Conservation (phyloP, 2,329 filamentous ascomycete genomes). For the Ophiostoma pallidulum region DNA sequence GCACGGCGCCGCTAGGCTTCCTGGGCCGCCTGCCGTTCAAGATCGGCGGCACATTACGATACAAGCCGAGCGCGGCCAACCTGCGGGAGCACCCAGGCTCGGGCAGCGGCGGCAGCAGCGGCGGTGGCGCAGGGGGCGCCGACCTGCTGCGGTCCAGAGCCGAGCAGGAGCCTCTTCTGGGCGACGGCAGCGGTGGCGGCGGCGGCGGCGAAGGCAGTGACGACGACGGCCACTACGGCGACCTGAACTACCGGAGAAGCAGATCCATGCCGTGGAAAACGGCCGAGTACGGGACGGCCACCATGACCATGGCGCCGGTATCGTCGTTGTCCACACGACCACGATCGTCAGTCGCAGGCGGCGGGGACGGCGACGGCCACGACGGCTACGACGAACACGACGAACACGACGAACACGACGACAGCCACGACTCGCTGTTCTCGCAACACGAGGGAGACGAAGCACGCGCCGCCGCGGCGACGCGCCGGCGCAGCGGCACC, state of each 20-base stretch:
- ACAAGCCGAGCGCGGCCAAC: slow-evolving; percentile 85
- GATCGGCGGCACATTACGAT: slow-evolving; percentile 70
- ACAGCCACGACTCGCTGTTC: not conserved
- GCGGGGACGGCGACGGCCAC: not conserved
- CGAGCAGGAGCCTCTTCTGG: slow-evolving; percentile 64
- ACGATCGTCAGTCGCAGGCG: no score
- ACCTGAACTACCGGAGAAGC: no score
- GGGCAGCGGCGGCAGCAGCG: slow-evolving; percentile 33
- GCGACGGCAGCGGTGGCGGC: slow-evolving; percentile 37
- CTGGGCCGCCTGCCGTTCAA: slow-evolving; percentile 76
- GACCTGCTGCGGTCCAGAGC: slow-evolving; percentile 18
- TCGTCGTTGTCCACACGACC: no score
- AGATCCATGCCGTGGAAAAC: no score
- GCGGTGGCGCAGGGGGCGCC: not conserved
- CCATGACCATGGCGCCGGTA: not conserved
- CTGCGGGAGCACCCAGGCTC: slow-evolving; percentile 81
- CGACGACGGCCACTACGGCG: not conserved
- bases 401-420: not conserved
- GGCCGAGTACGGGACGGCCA: slow-evolving; percentile 2
- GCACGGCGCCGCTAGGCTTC: slow-evolving; percentile 77
- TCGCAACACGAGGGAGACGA: slow-evolving; percentile 27
- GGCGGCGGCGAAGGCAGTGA: not conserved
- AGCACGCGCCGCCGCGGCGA: no score
- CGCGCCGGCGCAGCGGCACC: slow-evolving; percentile 72
- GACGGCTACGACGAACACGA: slow-evolving; percentile 4